Evolutionary conservation across 768 basidiomycete species (phyloP).

Genomic region (Leccinum broughii): DNA sequence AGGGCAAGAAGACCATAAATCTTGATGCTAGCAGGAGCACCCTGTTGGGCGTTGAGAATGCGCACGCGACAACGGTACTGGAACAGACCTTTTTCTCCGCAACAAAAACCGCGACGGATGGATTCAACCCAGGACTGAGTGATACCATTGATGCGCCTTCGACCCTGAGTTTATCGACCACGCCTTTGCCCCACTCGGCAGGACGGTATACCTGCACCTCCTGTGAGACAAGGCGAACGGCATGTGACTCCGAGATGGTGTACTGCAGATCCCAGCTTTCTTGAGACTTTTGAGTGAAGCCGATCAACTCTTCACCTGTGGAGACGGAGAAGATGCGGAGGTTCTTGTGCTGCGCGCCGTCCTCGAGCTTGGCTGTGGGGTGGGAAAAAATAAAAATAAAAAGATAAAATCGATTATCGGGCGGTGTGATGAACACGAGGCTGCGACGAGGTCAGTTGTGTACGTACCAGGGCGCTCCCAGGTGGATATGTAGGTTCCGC

Average conservation of each 20-base stretch:
- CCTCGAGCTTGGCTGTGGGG: constrained; percentile 74
- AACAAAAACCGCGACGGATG: no score
- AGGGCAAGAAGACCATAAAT: no score
- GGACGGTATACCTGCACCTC: no score
- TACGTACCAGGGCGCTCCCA: constrained; percentile 86
- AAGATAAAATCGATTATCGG: constrained; percentile 10
- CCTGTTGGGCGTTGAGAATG: no score
- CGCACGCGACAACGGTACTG: no score
- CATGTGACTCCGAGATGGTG: constrained; percentile 86
- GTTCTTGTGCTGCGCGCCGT: constrained; percentile 91
- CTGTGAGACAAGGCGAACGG: constrained; percentile 68
- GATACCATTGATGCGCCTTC: no score
- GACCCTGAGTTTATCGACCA: no score
- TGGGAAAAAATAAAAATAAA: constrained; percentile 1
- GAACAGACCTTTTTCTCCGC: no score
- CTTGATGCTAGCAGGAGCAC: no score
- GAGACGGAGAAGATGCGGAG: constrained; percentile 85
- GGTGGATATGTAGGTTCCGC: constrained; percentile 89
- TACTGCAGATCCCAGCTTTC: constrained; percentile 93
- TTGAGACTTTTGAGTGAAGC: constrained; percentile 87
- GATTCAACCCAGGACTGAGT: no score
- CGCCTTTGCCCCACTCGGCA: no score
- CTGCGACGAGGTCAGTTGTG: constrained; percentile 4
- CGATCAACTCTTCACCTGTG: constrained; percentile 82
- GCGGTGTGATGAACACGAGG: constrained; percentile 27